Evolutionary conservation across 306 rosid species (phyloP).

Genomic region (Vigna radiata): DNA sequence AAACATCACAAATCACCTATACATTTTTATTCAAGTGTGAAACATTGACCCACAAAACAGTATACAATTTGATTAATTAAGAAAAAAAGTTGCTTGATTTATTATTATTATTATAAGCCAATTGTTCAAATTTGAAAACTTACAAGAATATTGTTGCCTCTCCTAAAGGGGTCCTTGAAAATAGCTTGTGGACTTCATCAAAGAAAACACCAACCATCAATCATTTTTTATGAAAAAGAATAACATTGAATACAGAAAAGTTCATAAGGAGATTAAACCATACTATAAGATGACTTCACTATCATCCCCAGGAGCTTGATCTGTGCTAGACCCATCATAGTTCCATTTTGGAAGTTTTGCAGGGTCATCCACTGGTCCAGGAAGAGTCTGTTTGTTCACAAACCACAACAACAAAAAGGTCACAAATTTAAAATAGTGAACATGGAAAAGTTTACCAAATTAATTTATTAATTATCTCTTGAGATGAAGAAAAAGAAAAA

Average conservation of each 20-base stretch:
- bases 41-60: not conserved
- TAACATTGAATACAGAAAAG: not conserved
- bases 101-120: not conserved
- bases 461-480: not conserved
- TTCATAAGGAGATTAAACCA: conserved; percentile 11
- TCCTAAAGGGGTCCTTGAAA: conserved; percentile 74
- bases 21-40: not conserved
- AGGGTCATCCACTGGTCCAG: conserved; percentile 66
- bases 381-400: conserved; percentile 54
- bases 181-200: conserved; percentile 67
- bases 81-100: not conserved
- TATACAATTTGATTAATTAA: not conserved
- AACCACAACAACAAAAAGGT: not conserved
- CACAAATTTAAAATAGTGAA: not conserved
- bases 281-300: conserved; percentile 78
- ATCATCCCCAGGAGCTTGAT: conserved; percentile 75
- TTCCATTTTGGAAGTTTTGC: conserved; percentile 74
- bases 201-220: conserved; percentile 24
- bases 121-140: conserved; percentile 31
- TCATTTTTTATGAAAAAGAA: not conserved
- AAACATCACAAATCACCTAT: conserved; percentile 69
- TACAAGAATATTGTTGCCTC: conserved; percentile 68
- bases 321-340: conserved; percentile 75
- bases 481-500: not conserved
- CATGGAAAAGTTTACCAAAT: not conserved